These are phyloP conservation scores for Globisporangium viniferum DNA, from an alignment of 352 stramenopile genomes.

Conservation along the genomic window DNA sequence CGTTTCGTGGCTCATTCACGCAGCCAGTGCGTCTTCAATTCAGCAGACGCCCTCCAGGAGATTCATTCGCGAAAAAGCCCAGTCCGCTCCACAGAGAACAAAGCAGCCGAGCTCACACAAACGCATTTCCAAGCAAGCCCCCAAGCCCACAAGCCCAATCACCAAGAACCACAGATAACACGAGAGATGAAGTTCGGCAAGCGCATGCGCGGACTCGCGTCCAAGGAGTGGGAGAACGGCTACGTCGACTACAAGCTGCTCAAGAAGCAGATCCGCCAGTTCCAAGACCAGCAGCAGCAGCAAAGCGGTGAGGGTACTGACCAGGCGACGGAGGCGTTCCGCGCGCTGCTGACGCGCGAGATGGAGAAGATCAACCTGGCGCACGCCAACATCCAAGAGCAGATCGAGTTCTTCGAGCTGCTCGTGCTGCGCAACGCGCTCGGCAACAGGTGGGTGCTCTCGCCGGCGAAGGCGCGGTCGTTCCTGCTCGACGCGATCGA, in stretches of 20 bases:
- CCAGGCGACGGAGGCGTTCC: constrained; percentile 21
- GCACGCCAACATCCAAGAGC: constrained; percentile 50
- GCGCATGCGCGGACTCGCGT: constrained; percentile 64
- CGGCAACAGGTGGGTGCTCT: constrained; percentile 60
- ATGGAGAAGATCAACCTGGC: constrained; percentile 61
- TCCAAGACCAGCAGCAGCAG: constrained; percentile 10
- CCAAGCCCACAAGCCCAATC: not conserved
- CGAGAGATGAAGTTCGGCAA: constrained; percentile 81
- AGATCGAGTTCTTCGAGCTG: constrained; percentile 42
- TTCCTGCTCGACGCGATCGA: constrained; percentile 59
- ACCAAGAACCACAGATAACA: not conserved
- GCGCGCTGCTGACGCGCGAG: constrained; percentile 35
- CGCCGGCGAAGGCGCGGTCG: constrained; percentile 40
- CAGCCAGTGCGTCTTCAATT: not conserved
- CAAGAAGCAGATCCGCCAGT: constrained; percentile 59
- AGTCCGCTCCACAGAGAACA: not conserved
- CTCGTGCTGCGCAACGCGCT: constrained; percentile 33
- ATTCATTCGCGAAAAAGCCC: constrained; percentile 5
- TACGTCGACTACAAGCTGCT: constrained; percentile 85
- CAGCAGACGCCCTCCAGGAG: not conserved
- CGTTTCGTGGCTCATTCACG: not conserved
- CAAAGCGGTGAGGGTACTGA: not conserved
- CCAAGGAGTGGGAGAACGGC: constrained; percentile 50
- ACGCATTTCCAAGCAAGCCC: not conserved
- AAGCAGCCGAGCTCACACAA: not conserved